Base-by-base conservation (phyloP, 2,329 filamentous ascomycete genomes). In the Coniella lustricola region DNA sequence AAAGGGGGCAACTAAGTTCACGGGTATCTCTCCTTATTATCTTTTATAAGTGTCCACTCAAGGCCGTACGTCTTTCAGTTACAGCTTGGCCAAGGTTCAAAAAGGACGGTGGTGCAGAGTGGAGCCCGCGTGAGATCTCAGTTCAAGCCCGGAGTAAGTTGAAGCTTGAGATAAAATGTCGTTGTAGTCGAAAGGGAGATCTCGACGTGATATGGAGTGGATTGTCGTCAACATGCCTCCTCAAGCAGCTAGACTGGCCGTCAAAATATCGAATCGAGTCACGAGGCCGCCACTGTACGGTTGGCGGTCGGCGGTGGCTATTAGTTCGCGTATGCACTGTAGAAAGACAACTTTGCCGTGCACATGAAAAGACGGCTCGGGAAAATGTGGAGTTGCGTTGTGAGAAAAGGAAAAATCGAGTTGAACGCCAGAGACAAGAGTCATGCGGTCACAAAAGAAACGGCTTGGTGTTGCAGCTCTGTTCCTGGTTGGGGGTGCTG, bases 141-240 rank as follows among this genome's bases (percentile, higher is more conserved):
- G 25, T 29, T 14, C 16, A 20, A 20, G 41, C 46, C 47, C 33
- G 35, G 44, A 17, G 43, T 38, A 16, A 16, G 37, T 17, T 21
- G 18, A 33, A 37, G 34, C 25, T 45, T 44, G 18, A 44, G 31
- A 21, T n/a, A 44, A 31, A 17, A 32, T 13, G 36, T 18, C 25
- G 25, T 29, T 5, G 12, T 46, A 31, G 22, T 22, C 37, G 43
- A 44, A 50, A 32, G 44, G 39, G 4, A 42, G 40, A 40, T 40
- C 43, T 44, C 43, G 50, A 47, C 14, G 32, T 14, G 44, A 29
- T 20, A 22, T 35, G 25, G 25, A 16, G 33, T 25, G 38, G 29
- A 25, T 16, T 34, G 46, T 44, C 22, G 29, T 32, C 36, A 49
- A 52, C 50, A 52, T 52, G 46, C 50, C 47, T 50, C 50, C 38